Conservation (phyloP, 345 rosid genomes). For the Eucalyptus pumila region DNA sequence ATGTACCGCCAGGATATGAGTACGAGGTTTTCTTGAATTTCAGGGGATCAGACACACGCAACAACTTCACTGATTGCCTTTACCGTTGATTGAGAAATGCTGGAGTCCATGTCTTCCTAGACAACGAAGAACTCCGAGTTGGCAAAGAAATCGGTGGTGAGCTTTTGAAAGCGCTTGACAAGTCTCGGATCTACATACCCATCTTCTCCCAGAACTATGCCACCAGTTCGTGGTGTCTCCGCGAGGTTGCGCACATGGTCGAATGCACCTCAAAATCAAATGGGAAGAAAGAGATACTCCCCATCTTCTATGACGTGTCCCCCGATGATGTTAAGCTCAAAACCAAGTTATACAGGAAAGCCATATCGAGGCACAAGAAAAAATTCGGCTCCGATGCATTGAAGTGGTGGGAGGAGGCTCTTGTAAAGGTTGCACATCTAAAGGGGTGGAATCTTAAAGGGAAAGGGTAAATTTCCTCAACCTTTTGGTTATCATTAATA, state of each 20-base stretch:
- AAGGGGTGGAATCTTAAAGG: neutral
- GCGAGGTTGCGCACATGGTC: rapidly evolving
- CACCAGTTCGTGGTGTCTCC: too few species aligned
- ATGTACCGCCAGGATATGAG: too few species aligned
- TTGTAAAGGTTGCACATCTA: neutral
- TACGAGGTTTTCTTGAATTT: too few species aligned
- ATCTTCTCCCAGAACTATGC: rapidly evolving
- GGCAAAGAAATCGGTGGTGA: too few species aligned
- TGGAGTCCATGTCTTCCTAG: too few species aligned
- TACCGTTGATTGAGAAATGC: rapidly evolving
- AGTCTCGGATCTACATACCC: rapidly evolving
- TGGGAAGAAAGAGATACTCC: too few species aligned
- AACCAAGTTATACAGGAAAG: neutral
- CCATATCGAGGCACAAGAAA: neutral
- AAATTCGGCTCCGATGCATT: neutral
- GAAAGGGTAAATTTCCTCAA: neutral
- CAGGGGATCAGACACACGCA: too few species aligned
- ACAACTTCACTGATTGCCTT: too few species aligned
- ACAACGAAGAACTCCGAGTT: too few species aligned
- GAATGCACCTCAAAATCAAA: rapidly evolving
- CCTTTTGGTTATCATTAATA: neutral
- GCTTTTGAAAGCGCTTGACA: too few species aligned
- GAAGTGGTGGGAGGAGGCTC: neutral
- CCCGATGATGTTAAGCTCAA: neutral
- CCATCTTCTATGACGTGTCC: neutral